Evolutionary conservation across 2,329 filamentous ascomycete genomes (phyloP).

Genomic region (Gremmenia infestans): DNA sequence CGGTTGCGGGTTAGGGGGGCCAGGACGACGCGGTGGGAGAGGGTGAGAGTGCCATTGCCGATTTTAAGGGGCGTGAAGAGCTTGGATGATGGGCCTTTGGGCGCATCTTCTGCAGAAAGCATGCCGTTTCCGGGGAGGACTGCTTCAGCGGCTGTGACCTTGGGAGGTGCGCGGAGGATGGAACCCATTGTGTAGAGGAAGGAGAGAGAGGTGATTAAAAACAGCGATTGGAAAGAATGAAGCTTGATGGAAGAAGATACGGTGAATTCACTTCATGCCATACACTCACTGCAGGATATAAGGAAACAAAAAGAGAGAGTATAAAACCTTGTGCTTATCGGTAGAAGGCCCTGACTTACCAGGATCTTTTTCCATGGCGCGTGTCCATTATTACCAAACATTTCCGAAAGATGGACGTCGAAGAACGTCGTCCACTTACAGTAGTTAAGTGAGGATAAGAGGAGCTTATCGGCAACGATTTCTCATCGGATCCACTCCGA

Average conservation of each 20-base stretch:
- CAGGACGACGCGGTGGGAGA: slow-evolving; percentile 49
- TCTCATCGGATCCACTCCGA: neutral
- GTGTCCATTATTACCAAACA: too few relatives aligned
- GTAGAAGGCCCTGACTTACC: too few relatives aligned
- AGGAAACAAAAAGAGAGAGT: neutral
- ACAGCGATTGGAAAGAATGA: neutral
- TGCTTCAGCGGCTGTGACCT: slow-evolving; percentile 38
- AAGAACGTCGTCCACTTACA: too few relatives aligned
- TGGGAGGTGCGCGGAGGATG: slow-evolving; percentile 26
- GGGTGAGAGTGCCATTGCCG: slow-evolving; percentile 34
- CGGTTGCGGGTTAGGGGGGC: slow-evolving; percentile 52
- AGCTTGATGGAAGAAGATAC: neutral
- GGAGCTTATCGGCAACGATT: slow-evolving; percentile 1
- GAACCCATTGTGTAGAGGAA: slow-evolving; percentile 12
- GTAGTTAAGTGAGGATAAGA: neutral
- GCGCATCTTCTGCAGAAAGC: slow-evolving; percentile 33
- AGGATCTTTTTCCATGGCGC: neutral
- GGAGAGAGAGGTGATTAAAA: neutral
- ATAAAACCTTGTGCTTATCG: neutral
- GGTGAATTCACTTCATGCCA: neutral
- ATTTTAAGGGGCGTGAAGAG: slow-evolving; percentile 40
- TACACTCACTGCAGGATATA: neutral
- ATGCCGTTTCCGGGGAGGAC: slow-evolving; percentile 47
- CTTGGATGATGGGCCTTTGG: slow-evolving; percentile 14
- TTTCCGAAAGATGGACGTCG: too few relatives aligned